These are phyloP conservation scores for Collybia sordida DNA, from an alignment of 768 basidiomycete species.

Conservation along the genomic window DNA sequence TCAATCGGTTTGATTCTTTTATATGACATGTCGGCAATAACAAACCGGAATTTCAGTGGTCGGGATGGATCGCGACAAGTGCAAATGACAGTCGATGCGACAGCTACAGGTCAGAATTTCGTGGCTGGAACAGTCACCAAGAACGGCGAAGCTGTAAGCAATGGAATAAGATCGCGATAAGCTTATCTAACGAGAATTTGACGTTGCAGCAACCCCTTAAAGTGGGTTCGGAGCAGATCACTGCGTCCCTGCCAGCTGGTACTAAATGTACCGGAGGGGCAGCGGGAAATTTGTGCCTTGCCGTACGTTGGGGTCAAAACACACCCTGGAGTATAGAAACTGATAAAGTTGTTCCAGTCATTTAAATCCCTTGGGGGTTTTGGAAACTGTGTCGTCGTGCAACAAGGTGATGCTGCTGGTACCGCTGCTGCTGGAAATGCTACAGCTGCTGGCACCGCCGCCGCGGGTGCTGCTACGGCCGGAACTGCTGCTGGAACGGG, in stretches of 20 bases:
- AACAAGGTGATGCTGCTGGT: conserved; percentile 25
- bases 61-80: conserved; percentile 49
- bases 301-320: conserved; percentile 25
- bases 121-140: conserved; percentile 35
- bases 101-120: conserved; percentile 40
- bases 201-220: conserved; percentile 29
- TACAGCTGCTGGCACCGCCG: conserved; percentile 9
- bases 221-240: conserved; percentile 37
- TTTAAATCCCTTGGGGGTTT: conserved; percentile 50
- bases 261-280: conserved; percentile 52
- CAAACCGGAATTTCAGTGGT: conserved; percentile 25
- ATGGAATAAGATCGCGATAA: not conserved
- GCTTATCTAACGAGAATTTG: not conserved
- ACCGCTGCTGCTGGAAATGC: conserved; percentile 12
- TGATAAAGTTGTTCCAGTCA: conserved; percentile 22
- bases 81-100: conserved; percentile 43
- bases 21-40: not conserved
- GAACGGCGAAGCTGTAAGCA: conserved; percentile 49
- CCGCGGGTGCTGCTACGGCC: conserved; percentile 13
- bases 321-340: not conserved
- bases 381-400: conserved; percentile 55
- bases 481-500: conserved; percentile 6
- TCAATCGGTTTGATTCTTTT: conserved; percentile 37
- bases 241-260: conserved; percentile 44
- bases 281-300: conserved; percentile 45